These are phyloP conservation scores for Salix udensis DNA, from an alignment of 345 rosid species.

Conservation along the genomic window DNA sequence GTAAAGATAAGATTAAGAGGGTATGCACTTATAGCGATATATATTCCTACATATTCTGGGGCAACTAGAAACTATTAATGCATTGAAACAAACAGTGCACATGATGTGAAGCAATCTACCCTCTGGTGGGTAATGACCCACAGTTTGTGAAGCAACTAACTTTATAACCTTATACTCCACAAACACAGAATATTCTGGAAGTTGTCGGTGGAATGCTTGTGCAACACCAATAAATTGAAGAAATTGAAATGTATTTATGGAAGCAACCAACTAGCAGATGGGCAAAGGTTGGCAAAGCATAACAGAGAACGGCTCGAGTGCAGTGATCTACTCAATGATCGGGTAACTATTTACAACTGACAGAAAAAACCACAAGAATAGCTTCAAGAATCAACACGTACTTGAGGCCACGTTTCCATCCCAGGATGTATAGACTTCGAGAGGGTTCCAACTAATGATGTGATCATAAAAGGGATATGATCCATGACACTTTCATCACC, in stretches of 20 bases:
- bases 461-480: conserved; percentile 66
- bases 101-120: neutral
- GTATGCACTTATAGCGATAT: too few species aligned
- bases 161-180: neutral
- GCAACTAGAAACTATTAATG: too few species aligned
- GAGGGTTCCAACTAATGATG: conserved; percentile 50
- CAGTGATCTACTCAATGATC: neutral
- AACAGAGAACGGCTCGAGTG: neutral
- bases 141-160: neutral
- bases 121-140: neutral
- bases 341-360: neutral
- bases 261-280: neutral
- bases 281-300: neutral
- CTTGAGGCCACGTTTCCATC: conserved; percentile 67
- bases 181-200: neutral
- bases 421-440: conserved; percentile 44
- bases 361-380: neutral
- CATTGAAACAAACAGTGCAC: neutral
- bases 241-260: neutral
- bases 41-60: too few species aligned
- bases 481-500: conserved; percentile 48
- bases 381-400: conserved; percentile 32
- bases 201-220: neutral
- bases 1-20: too few species aligned
- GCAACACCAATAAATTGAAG: neutral